These are phyloP conservation scores for Ceratocystis lukuohia DNA, from an alignment of 2,329 filamentous ascomycete species.

Conservation along the genomic window DNA sequence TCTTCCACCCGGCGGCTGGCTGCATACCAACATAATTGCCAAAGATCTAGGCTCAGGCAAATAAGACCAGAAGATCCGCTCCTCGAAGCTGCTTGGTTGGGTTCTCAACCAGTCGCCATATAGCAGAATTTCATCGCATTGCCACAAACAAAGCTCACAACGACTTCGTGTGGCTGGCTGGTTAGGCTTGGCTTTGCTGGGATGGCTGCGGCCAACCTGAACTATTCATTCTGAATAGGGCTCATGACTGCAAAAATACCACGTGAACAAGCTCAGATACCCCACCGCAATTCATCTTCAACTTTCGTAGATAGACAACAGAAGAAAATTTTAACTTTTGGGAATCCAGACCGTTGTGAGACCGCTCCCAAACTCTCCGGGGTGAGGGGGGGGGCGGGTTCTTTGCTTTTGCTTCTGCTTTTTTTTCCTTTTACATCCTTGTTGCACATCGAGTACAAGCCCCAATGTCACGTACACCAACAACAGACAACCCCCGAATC, in stretches of 20 bases:
- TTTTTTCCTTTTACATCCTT: neutral
- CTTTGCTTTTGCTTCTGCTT: neutral
- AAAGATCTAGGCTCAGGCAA: too few species aligned
- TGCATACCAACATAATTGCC: too few species aligned
- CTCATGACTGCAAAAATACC: neutral
- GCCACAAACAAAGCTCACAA: neutral
- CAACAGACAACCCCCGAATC: neutral
- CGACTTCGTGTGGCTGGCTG: conserved; percentile 4
- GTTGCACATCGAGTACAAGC: neutral
- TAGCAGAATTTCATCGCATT: too few species aligned
- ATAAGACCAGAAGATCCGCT: neutral
- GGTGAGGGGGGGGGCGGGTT: too few species aligned
- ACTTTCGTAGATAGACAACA: neutral
- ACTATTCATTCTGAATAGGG: neutral
- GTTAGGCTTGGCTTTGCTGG: neutral
- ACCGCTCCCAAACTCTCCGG: neutral
- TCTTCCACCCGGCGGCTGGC: neutral
- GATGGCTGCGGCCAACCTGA: neutral
- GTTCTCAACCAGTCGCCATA: neutral
- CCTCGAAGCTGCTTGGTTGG: neutral
- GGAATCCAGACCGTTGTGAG: neutral
- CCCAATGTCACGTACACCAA: neutral
- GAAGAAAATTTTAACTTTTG: neutral
- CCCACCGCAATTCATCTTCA: neutral
- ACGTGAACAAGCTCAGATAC: neutral